Evolutionary conservation across 345 rosid species (phyloP).

Genomic region (Melastoma malabathricum): DNA sequence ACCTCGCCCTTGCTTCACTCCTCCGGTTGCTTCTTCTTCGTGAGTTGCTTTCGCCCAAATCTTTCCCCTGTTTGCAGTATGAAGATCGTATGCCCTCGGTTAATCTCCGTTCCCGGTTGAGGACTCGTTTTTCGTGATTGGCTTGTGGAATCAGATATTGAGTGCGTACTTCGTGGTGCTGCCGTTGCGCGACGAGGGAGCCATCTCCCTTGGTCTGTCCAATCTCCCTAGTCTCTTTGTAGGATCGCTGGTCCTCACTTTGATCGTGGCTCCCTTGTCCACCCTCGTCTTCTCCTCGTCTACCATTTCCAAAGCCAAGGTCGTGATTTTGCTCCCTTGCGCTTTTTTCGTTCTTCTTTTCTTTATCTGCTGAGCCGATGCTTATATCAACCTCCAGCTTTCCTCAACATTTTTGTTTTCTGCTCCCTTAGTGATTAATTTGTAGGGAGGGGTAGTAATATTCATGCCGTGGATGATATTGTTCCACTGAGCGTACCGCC

Average conservation of each 20-base stretch:
- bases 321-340: slow-evolving; percentile 7
- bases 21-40: slow-evolving; percentile 84
- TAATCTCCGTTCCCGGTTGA: too few species aligned
- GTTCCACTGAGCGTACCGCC: too few species aligned
- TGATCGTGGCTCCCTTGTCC: slow-evolving; percentile 80
- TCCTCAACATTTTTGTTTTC: too few species aligned
- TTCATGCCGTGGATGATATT: too few species aligned
- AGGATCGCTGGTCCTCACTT: slow-evolving; percentile 66
- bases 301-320: slow-evolving; percentile 70
- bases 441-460: too few species aligned
- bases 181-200: slow-evolving; percentile 85
- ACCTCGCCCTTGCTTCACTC: slow-evolving; percentile 60
- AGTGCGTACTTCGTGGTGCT: slow-evolving; percentile 85
- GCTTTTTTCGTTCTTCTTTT: background rate
- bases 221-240: slow-evolving; percentile 63
- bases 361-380: too few species aligned
- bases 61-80: too few species aligned
- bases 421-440: too few species aligned
- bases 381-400: too few species aligned
- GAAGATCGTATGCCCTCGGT: too few species aligned
- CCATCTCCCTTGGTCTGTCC: slow-evolving; percentile 73
- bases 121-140: too few species aligned
- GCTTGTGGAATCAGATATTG: slow-evolving; percentile 33
- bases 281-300: slow-evolving; percentile 73
- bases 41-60: slow-evolving; percentile 13